Base-by-base conservation (phyloP, 139 green algal genomes). In the Astrephomene gubernaculifera region DNA sequence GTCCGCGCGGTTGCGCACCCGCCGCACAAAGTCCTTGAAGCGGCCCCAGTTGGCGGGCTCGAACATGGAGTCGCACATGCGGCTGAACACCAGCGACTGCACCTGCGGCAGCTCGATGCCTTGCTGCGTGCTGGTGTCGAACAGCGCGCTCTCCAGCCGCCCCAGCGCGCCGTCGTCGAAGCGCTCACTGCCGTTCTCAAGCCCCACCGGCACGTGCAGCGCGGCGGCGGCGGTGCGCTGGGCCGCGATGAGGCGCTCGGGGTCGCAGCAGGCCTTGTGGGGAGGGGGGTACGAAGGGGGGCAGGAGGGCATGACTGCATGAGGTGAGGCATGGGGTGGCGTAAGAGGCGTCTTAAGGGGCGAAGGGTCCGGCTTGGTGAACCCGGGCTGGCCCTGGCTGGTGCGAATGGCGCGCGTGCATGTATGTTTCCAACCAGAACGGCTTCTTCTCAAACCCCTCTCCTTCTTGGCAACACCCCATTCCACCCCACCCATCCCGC, bases 1-100 rank as follows among this genome's bases (percentile, higher is more conserved):
- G 27, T 71, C 85, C 44, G 85, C 74, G 24, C 88, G 80, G 45
- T 82, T 61, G 17, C 83, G 68, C 61, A 94, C 81, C 14, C 89
- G 87, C 24, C 74, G 52, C n/a, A 88, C 78, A 74, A 91, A 94
- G 24, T 81, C 81, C 71, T 90, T 93, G 88, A 93, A 91, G 7
- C 71, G 78, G 25, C 54, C 65, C 91, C 91, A 94, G 73, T 92
- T 91, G 61, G 61, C 69, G 0, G 89, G 85, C 83, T 94, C 91
- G 73, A 94, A 93, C 91, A 94, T 92, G 5, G 75, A 61, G 44
- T 93, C 90, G n/a, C 74, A 86, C 88, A 94, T 90, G 73, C 81
- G 82, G 70, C 89, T 86, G 67, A 94, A 89, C 2, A 79, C 67
- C 60, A 93, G 64, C 49, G 38, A 83, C 35, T 72, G 36, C 60